Evolutionary conservation across 2,329 filamentous ascomycete genomes (phyloP), one percentile per base, ranked within the genome.

Genomic region (Talaromyces atroroseus): DNA sequence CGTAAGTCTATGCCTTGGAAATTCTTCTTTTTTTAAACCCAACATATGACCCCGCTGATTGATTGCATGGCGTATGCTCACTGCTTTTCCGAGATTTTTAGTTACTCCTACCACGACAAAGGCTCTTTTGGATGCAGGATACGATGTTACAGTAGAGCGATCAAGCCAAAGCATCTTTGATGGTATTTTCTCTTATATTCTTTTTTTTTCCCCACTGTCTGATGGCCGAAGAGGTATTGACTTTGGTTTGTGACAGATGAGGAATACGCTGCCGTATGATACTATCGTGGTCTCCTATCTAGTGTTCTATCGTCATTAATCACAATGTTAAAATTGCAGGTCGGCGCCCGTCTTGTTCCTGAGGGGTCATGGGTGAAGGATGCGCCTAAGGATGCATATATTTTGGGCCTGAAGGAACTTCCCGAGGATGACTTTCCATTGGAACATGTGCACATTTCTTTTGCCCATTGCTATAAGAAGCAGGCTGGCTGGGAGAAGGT

Each of bases 401-500:
- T 92, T 59, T 74, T 91, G 57, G 88, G 88, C 42, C 79, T 92
- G 58, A 92, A 92, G 80, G 88, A 91, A 75, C 80, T 92, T 11
- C 85, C 85, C 23, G 86, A 87, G 64, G 85, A 89, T 67, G 81
- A 83, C 59, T 63, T 84, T 66, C 85, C 87, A 44, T 81, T 91
- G 53, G 83, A 87, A 76, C 88, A 92, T 69, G 83, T 83, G 21
- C 84, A 88, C 67, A 80, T 89, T 62, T 82, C 86, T 64, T 90
- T 91, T 66, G 82, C 82, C 38, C 86, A 90, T 70, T 87, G 84
- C 74, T 90, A 86, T 77, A 90, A 91, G 80, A 75, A 82, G 63
- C 90, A 94, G 74, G 83, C 76, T 26, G 87, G 87, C 26, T 96
- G 90, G 89, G 83, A 89, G 57, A 81, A 82, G 44, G 88, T 90